Evolutionary conservation across 768 basidiomycete genomes (phyloP).

Genomic region (Agrocybe pediades): DNA sequence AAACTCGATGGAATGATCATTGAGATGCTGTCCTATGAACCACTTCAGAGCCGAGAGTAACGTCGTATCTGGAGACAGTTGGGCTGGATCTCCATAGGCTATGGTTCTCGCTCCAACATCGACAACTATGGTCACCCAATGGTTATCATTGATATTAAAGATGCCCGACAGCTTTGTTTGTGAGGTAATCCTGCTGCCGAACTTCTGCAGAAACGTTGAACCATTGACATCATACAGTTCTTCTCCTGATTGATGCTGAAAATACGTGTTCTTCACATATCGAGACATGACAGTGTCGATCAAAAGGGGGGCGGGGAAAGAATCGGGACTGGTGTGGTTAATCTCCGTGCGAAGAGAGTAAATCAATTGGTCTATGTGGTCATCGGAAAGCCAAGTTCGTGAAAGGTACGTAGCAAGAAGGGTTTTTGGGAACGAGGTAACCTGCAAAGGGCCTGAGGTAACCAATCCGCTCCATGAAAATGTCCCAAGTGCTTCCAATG

Average conservation of each 20-base stretch:
- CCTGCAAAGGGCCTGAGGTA: too few species aligned
- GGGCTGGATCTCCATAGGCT: conserved; percentile 16
- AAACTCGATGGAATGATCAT: not conserved
- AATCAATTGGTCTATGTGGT: conserved; percentile 14
- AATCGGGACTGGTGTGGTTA: not conserved
- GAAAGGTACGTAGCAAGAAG: conserved; percentile 14
- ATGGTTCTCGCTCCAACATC: conserved; percentile 6
- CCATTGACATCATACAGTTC: not conserved
- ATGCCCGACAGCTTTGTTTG: conserved; percentile 8
- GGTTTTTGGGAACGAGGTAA: not conserved
- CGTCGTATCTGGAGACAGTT: not conserved
- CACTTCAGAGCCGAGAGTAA: not conserved
- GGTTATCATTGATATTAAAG: conserved; percentile 20
- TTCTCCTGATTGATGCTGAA: too few species aligned
- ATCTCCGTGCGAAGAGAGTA: conserved; percentile 9
- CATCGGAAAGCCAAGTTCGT: conserved; percentile 14
- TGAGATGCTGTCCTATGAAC: not conserved
- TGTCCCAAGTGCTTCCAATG: too few species aligned
- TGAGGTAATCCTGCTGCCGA: not conserved
- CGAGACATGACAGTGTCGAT: too few species aligned
- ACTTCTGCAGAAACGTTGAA: not conserved
- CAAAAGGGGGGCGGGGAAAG: too few species aligned
- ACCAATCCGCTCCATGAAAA: too few species aligned
- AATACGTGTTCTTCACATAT: too few species aligned
- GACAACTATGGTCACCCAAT: conserved; percentile 17